Percentiles rank a stretch among this genome's conserved stretches.
Evolutionary conservation across 331 rosid genomes (phyloP).

Genomic region (Malus hybrid): DNA sequence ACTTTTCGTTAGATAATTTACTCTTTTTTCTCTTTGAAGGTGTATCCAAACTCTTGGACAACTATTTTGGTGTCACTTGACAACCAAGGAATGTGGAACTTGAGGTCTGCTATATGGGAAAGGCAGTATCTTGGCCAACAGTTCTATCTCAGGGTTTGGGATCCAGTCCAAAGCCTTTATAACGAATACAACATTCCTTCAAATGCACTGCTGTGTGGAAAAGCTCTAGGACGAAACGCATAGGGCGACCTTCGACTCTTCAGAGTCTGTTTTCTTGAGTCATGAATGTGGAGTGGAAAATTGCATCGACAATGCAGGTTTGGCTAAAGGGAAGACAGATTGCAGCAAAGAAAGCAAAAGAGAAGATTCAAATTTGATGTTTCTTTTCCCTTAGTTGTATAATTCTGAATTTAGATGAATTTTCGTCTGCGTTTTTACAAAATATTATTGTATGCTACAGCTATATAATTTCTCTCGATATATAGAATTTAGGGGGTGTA

Average conservation of each 20-base stretch:
- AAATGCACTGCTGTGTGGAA: conserved; percentile 74
- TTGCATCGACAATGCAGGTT: conserved; percentile 23
- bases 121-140: conserved; percentile 94
- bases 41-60: conserved; percentile 88
- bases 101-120: conserved; percentile 93
- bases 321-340: conserved; percentile 24
- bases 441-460: background rate
- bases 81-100: conserved; percentile 97
- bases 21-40: conserved; percentile 35
- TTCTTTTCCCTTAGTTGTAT: background rate
- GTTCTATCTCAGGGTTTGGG: conserved; percentile 76
- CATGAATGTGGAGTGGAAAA: background rate
- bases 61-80: conserved; percentile 76
- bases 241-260: background rate
- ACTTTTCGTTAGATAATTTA: background rate
- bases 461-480: background rate
- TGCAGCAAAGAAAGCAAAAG: background rate
- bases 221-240: conserved; percentile 54
- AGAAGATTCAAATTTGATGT: background rate
- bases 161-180: conserved; percentile 46
- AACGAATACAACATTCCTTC: conserved; percentile 78
- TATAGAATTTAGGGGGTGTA: background rate
- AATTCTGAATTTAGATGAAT: conserved; percentile 4
- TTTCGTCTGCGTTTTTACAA: background rate
- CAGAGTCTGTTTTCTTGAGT: conserved; percentile 14